phyloP scores from a whole-genome alignment of 768 basidiomycete genomes.

The Tubosaeta brunneosetosa region DNA sequence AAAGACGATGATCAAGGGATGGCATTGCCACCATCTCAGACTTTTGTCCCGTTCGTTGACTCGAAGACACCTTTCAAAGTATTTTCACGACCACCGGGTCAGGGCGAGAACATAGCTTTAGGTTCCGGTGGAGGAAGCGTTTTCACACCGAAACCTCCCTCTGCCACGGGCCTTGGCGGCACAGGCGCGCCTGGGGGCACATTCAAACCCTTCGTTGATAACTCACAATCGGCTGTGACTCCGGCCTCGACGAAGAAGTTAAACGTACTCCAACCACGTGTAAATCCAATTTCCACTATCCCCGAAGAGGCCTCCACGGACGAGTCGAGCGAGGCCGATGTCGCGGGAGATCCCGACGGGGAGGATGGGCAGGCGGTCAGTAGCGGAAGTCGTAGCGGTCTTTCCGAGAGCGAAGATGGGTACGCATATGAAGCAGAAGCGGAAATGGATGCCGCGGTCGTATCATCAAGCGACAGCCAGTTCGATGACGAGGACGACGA shows the following conservation, averaged over 20 bases:
- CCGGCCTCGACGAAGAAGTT: slow-evolving; percentile 20
- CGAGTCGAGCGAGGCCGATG: slow-evolving; percentile 29
- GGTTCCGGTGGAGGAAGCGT: slow-evolving; percentile 21
- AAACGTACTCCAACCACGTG: slow-evolving; percentile 18
- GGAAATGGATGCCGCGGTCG: slow-evolving; percentile 23
- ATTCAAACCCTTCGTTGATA: slow-evolving; percentile 39
- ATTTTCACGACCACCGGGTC: slow-evolving; percentile 59
- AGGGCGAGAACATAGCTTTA: slow-evolving; percentile 34
- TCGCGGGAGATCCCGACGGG: slow-evolving; percentile 17
- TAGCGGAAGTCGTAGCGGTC: slow-evolving; percentile 25
- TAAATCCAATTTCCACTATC: slow-evolving; percentile 13
- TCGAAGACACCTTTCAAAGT: slow-evolving; percentile 49
- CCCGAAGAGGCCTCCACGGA: slow-evolving; percentile 29
- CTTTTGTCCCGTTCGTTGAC: slow-evolving; percentile 41
- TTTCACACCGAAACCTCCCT: slow-evolving; percentile 44
- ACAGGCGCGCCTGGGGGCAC: slow-evolving; percentile 7
- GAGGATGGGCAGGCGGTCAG: slow-evolving; percentile 25
- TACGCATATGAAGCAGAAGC: slow-evolving; percentile 26
- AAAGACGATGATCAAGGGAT: slow-evolving; percentile 18
- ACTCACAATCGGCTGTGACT: slow-evolving; percentile 9
- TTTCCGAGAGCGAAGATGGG: slow-evolving; percentile 34
- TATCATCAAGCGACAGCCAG: slow-evolving; percentile 31
- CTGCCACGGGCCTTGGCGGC: slow-evolving; percentile 7
- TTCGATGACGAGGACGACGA: slow-evolving; percentile 29
- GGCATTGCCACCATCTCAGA: slow-evolving; percentile 23